Percentiles rank a stretch among this genome's conserved stretches.
These are phyloP conservation scores for Neurospora tetraspora DNA, from an alignment of 495 filamentous ascomycete genomes.

Conservation along the genomic window DNA sequence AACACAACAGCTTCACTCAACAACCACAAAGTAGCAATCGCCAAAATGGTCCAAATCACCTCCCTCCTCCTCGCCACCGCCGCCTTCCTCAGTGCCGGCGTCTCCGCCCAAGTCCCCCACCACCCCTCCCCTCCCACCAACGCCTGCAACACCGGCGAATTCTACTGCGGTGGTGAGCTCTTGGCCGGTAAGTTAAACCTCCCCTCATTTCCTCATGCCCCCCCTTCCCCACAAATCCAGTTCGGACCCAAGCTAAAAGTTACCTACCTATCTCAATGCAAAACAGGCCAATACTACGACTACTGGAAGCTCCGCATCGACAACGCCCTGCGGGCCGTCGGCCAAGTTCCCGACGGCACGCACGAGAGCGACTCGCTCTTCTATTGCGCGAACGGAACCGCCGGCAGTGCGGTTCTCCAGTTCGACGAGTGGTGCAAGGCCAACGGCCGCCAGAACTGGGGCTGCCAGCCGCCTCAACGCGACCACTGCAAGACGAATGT, in stretches of 20 bases:
- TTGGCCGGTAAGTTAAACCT: background rate
- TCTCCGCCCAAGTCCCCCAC: background rate
- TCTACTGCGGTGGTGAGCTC: conserved; percentile 3
- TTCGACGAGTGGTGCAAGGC: conserved; percentile 1
- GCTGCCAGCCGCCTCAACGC: conserved; percentile 2
- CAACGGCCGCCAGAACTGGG: background rate
- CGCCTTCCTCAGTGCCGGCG: background rate
- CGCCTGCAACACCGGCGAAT: conserved; percentile 1
- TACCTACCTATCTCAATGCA: no score
- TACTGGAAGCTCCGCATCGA: conserved; percentile 4
- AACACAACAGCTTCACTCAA: background rate
- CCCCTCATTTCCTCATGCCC: no score
- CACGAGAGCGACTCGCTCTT: conserved; percentile 5
- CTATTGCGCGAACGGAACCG: background rate
- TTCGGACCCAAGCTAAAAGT: no score
- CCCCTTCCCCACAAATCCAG: background rate
- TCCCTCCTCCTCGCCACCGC: background rate
- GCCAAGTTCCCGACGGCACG: background rate
- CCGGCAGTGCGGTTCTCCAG: background rate
- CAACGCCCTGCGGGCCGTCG: background rate
- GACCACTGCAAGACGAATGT: background rate
- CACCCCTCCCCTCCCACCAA: background rate
- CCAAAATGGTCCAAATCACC: conserved; percentile 4
- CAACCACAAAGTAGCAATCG: background rate
- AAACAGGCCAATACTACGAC: background rate